A percentile compares a stretch with the other conserved stretches of the same genome.
Conservation (phyloP, 176 grass and related monocot species). For the Secale cereale region DNA sequence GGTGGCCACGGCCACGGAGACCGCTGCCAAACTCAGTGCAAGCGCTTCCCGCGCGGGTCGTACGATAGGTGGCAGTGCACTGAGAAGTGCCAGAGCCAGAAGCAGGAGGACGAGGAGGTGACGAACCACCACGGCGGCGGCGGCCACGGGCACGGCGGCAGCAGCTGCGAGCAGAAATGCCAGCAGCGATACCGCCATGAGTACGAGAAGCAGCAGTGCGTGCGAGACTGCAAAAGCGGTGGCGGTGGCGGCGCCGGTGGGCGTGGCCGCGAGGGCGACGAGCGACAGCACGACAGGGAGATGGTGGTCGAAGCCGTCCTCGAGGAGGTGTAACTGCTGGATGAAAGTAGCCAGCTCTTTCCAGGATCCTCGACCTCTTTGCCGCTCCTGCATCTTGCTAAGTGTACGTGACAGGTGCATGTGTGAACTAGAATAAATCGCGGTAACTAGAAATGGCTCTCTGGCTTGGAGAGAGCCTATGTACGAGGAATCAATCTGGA, state of each 20-base stretch:
- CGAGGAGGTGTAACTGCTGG: background rate
- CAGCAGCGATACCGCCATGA: background rate
- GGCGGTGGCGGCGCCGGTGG: background rate
- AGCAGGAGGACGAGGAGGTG: too few species aligned
- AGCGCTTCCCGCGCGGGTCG: background rate
- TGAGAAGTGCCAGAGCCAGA: background rate
- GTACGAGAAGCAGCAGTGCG: background rate
- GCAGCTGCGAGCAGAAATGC: background rate
- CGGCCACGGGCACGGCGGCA: background rate
- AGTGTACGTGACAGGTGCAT: background rate
- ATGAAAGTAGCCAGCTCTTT: background rate
- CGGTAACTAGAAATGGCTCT: background rate
- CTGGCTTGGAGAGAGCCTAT: background rate
- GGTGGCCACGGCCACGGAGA: background rate
- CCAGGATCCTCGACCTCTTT: background rate
- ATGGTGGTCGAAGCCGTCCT: slow-evolving; percentile 30
- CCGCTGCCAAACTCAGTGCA: background rate
- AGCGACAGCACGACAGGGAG: background rate
- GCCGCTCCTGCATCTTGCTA: background rate
- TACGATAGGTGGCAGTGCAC: background rate
- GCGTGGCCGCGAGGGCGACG: slow-evolving; percentile 1
- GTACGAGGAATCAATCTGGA: background rate
- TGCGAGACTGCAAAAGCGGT: background rate
- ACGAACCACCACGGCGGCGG: too few species aligned
- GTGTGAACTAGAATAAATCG: slow-evolving; percentile 16